Evolutionary conservation across 139 green algal species (phyloP).

Genomic region (Micractinium sp.): DNA sequence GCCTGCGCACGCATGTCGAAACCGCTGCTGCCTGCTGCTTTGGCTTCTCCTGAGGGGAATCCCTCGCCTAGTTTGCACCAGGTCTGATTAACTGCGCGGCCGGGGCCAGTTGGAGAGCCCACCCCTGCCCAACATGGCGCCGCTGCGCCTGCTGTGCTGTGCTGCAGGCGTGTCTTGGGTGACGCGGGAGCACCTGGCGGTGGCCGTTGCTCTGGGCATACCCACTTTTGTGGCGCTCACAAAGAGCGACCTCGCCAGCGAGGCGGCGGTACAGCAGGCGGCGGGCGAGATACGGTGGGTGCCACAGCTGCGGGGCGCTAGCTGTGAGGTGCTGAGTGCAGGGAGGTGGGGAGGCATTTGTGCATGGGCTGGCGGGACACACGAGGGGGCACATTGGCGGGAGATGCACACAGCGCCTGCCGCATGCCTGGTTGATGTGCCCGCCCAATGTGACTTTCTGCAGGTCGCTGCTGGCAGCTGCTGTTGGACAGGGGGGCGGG

Average conservation of each 20-base stretch:
- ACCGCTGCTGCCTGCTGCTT: not conserved
- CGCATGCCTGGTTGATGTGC: slow-evolving; percentile 2
- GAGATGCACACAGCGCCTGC: not conserved
- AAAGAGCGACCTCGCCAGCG: slow-evolving; percentile 61
- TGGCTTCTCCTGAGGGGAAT: too few species aligned
- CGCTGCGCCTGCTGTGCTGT: not conserved
- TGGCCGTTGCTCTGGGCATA: slow-evolving; percentile 78
- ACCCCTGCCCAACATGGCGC: too few species aligned
- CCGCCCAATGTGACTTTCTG: not conserved
- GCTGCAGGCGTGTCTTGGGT: slow-evolving; percentile 47
- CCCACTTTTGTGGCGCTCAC: slow-evolving; percentile 80
- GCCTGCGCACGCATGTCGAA: not conserved
- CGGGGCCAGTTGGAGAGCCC: too few species aligned
- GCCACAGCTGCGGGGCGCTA: not conserved
- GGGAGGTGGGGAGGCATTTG: not conserved
- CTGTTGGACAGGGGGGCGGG: slow-evolving; percentile 1
- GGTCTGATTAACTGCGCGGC: too few species aligned
- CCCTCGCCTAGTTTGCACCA: too few species aligned
- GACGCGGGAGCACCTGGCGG: slow-evolving; percentile 76
- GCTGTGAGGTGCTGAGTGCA: not conserved
- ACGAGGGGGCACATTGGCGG: not conserved
- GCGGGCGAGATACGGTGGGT: slow-evolving; percentile 16
- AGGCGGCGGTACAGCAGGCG: slow-evolving; percentile 13
- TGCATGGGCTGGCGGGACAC: not conserved
- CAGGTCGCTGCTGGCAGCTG: slow-evolving; percentile 28